Conservation (phyloP, 1,284 basidiomycete genomes). For the Fomitopsis pinicola region DNA sequence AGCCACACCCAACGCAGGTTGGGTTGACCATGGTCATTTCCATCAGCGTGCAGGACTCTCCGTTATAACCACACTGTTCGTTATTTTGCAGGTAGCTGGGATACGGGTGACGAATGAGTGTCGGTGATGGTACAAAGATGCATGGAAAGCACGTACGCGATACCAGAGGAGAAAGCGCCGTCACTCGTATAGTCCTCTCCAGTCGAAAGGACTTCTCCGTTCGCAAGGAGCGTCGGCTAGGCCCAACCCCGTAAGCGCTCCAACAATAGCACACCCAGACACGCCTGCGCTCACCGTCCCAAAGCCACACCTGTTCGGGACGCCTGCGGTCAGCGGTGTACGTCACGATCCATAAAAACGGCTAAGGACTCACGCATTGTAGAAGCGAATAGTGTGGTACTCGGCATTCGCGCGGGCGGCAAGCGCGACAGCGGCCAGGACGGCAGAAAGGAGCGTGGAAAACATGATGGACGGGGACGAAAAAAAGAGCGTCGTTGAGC, state of each 20-base stretch:
- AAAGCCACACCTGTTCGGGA: conserved; percentile 27
- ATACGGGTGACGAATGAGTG: background rate
- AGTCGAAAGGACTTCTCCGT: conserved; percentile 28
- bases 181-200: conserved; percentile 28
- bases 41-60: conserved; percentile 37
- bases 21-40: conserved; percentile 43
- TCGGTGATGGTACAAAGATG: background rate
- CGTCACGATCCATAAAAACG: background rate
- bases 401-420: conserved; percentile 25
- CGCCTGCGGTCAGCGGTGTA: background rate
- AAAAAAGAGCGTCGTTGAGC: background rate
- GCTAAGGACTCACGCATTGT: conserved; percentile 28
- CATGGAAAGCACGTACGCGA: conserved; percentile 25
- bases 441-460: conserved; percentile 25
- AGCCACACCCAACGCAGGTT: conserved; percentile 33
- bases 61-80: conserved; percentile 33
- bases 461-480: conserved; percentile 20
- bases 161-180: conserved; percentile 26
- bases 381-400: conserved; percentile 32
- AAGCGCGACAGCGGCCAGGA: conserved; percentile 18
- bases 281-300: conserved; percentile 28
- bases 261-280: background rate
- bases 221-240: conserved; percentile 30
- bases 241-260: background rate
- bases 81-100: conserved; percentile 27